These are phyloP conservation scores for Solanum chilense DNA, from an alignment of 257 asterid genomes.

Conservation along the genomic window DNA sequence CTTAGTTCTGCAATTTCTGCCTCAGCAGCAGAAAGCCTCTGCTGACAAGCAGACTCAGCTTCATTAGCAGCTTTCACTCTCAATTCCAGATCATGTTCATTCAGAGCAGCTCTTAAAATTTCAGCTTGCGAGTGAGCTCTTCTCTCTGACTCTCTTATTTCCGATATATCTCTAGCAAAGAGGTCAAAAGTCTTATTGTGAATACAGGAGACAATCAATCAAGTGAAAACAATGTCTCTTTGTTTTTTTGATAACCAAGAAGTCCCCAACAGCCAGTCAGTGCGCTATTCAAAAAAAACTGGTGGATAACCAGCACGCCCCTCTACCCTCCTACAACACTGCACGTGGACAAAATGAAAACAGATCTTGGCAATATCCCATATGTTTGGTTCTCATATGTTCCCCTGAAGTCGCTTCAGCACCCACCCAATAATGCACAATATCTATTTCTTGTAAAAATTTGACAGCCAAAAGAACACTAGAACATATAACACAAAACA, in stretches of 20 bases:
- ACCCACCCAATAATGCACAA: neutral
- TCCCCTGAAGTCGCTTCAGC: neutral
- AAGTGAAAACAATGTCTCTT: neutral
- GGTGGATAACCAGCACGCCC: neutral
- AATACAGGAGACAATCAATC: slow-evolving; percentile 1
- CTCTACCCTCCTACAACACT: neutral
- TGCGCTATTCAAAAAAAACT: neutral
- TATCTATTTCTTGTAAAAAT: neutral
- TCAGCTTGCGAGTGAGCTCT: slow-evolving; percentile 77
- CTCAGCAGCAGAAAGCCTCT: slow-evolving; percentile 80
- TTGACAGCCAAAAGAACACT: neutral
- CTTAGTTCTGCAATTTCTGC: slow-evolving; percentile 72
- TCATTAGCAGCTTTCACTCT: slow-evolving; percentile 94
- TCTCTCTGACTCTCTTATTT: slow-evolving; percentile 69
- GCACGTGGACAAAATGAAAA: neutral
- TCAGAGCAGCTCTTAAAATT: slow-evolving; percentile 61
- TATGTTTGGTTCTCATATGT: neutral
- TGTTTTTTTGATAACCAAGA: neutral
- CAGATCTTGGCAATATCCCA: neutral
- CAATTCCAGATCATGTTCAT: slow-evolving; percentile 81
- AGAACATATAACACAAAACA: neutral
- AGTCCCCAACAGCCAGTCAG: neutral
- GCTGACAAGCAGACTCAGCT: slow-evolving; percentile 89
- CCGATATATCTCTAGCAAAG: slow-evolving; percentile 46
- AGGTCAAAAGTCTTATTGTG: slow-evolving; percentile 6